These are phyloP conservation scores for Boletus tomentosulus DNA, from an alignment of 768 basidiomycete genomes.

Conservation along the genomic window DNA sequence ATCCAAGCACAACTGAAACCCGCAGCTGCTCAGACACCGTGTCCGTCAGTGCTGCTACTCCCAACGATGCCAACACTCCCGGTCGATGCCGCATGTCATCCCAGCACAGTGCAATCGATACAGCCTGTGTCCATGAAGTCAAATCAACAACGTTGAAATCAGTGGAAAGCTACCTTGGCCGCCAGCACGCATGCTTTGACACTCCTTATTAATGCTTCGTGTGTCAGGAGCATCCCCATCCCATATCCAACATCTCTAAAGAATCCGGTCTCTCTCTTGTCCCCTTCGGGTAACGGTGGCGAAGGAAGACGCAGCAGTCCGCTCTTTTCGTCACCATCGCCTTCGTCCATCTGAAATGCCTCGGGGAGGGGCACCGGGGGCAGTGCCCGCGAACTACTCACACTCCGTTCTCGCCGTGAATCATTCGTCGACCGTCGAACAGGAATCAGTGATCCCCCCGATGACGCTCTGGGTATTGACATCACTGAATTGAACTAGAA, in stretches of 20 bases:
- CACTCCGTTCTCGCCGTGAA: constrained; percentile 10
- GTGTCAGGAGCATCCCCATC: constrained; percentile 11
- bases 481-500: constrained; percentile 20
- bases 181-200: constrained; percentile 36
- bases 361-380: constrained; percentile 12
- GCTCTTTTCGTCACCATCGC: constrained; percentile 9
- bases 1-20: constrained; percentile 36
- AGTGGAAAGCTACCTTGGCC: constrained; percentile 28
- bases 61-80: constrained; percentile 25
- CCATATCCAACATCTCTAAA: neutral
- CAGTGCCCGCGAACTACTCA: constrained; percentile 10
- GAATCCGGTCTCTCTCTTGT: neutral
- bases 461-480: constrained; percentile 5
- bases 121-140: constrained; percentile 11
- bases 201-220: constrained; percentile 24
- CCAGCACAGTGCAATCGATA: constrained; percentile 23
- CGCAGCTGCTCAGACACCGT: constrained; percentile 40
- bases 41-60: constrained; percentile 41
- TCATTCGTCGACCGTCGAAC: constrained; percentile 14
- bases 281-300: neutral
- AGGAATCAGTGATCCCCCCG: constrained; percentile 22
- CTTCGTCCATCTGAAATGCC: neutral
- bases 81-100: constrained; percentile 24
- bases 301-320: constrained; percentile 16
- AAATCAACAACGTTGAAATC: neutral